Percentiles rank a stretch among this genome's conserved stretches.
These are phyloP conservation scores for Ceratocystis eucalypticola DNA, from an alignment of 2,329 filamentous ascomycete genomes.

Conservation along the genomic window DNA sequence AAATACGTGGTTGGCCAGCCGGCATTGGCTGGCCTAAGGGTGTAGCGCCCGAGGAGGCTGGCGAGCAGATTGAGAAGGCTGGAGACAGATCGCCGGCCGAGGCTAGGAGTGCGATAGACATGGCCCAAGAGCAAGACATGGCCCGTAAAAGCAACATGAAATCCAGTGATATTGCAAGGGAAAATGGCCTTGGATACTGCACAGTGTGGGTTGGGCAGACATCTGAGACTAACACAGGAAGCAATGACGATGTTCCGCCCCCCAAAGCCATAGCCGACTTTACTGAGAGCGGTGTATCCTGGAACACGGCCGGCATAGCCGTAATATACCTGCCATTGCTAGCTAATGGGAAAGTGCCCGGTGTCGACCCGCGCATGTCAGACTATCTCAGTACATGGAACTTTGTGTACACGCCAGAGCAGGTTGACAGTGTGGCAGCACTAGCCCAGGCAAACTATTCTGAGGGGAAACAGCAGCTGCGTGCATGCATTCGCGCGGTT, in stretches of 20 bases:
- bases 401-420: conserved; percentile 83
- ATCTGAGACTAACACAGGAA: conserved; percentile 47
- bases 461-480: conserved; percentile 67
- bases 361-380: conserved; percentile 67
- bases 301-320: conserved; percentile 66
- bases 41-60: conserved; percentile 11
- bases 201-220: conserved; percentile 89
- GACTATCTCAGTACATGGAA: conserved; percentile 97
- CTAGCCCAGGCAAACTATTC: conserved; percentile 77
- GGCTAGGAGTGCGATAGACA: conserved; percentile 47
- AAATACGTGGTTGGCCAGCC: conserved; percentile 86
- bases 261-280: conserved; percentile 46
- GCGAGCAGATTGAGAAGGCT: conserved; percentile 42
- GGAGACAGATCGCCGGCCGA: conserved; percentile 52
- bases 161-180: conserved; percentile 19
- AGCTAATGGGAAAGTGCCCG: conserved; percentile 63
- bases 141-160: conserved; percentile 2
- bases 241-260: conserved; percentile 31
- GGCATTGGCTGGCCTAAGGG: conserved; percentile 82
- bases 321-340: conserved; percentile 86
- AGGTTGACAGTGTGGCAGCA: conserved; percentile 72
- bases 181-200: conserved; percentile 64
- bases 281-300: conserved; percentile 48
- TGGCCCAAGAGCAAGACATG: conserved; percentile 34
- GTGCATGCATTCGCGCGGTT: conserved; percentile 67